phyloP scores from a whole-genome alignment of 495 filamentous ascomycete species.

The Cenococcum geophilum region DNA sequence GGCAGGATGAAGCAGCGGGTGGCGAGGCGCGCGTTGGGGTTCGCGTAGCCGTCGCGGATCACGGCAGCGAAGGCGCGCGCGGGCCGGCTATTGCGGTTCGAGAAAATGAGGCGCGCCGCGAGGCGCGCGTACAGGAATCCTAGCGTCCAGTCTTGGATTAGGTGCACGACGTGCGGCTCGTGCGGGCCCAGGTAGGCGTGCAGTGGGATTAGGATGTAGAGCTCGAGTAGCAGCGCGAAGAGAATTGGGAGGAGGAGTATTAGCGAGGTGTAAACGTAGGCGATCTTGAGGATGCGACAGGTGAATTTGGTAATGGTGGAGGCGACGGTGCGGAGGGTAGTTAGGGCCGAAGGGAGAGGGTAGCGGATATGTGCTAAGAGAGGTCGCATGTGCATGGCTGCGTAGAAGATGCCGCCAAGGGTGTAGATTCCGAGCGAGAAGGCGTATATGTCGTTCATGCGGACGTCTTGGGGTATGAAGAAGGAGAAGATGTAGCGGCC shows the following conservation, averaged over 20 bases:
- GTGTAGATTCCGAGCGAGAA: conserved; percentile 83
- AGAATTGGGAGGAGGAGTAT: conserved; percentile 72
- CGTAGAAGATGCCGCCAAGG: conserved; percentile 59
- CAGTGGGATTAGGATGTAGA: conserved; percentile 82
- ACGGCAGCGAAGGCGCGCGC: conserved; percentile 69
- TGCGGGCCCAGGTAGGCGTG: conserved; percentile 60
- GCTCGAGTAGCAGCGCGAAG: conserved; percentile 75
- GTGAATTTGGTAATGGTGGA: conserved; percentile 13
- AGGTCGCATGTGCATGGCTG: conserved; percentile 46
- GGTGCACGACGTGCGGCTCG: conserved; percentile 68
- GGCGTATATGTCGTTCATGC: conserved; percentile 92
- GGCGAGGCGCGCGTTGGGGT: conserved; percentile 70
- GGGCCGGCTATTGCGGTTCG: conserved; percentile 56
- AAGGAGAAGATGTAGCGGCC: conserved; percentile 68
- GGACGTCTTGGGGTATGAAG: conserved; percentile 58
- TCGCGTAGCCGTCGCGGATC: conserved; percentile 69
- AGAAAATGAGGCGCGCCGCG: conserved; percentile 62
- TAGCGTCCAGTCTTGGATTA: conserved; percentile 90
- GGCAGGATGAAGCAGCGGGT: conserved; percentile 81
- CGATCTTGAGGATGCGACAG: conserved; percentile 40
- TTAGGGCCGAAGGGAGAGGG: conserved; percentile 14
- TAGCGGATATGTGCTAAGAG: conserved; percentile 35
- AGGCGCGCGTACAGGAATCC: conserved; percentile 90
- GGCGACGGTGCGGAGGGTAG: conserved; percentile 15
- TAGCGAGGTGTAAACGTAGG: conserved; percentile 68